Evolutionary conservation across 192 early-diverging fungal species (phyloP).

Genomic region (Chytriomyces hyalinus): DNA sequence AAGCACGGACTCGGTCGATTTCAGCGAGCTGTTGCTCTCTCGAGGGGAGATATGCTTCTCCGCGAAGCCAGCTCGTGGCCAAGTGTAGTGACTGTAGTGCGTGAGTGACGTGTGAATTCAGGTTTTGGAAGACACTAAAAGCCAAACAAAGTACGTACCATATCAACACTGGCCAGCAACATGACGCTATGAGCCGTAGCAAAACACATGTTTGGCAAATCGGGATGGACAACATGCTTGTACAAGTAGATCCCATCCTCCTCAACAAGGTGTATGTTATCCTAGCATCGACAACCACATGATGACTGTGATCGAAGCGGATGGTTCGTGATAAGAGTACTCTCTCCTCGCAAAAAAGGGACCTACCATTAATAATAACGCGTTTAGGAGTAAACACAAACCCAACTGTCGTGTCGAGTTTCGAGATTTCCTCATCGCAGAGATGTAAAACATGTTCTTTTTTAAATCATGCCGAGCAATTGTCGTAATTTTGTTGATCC

Average conservation of each 20-base stretch:
- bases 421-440: slow-evolving; percentile 22
- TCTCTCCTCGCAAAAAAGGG: not conserved
- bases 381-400: slow-evolving; percentile 17
- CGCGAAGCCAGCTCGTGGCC: not conserved
- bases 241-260: slow-evolving; percentile 11
- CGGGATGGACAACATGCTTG: not conserved
- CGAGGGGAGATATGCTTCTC: not conserved
- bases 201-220: slow-evolving; percentile 3
- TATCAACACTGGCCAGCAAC: not conserved
- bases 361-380: not conserved
- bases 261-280: not conserved
- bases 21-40: not conserved
- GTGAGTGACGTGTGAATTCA: not conserved
- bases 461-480: not conserved
- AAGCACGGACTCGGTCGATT: not conserved
- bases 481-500: not conserved
- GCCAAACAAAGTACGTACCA: not conserved
- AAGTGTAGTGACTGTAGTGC: not conserved
- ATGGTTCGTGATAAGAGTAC: slow-evolving; percentile 23
- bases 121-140: not conserved
- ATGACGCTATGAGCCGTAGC: not conserved
- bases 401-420: slow-evolving; percentile 14
- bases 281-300: slow-evolving; percentile 47
- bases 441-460: not conserved
- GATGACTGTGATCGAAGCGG: slow-evolving; percentile 28